These are phyloP conservation scores for Conringia planisiliqua DNA, from an alignment of 345 rosid genomes.

Conservation along the genomic window DNA sequence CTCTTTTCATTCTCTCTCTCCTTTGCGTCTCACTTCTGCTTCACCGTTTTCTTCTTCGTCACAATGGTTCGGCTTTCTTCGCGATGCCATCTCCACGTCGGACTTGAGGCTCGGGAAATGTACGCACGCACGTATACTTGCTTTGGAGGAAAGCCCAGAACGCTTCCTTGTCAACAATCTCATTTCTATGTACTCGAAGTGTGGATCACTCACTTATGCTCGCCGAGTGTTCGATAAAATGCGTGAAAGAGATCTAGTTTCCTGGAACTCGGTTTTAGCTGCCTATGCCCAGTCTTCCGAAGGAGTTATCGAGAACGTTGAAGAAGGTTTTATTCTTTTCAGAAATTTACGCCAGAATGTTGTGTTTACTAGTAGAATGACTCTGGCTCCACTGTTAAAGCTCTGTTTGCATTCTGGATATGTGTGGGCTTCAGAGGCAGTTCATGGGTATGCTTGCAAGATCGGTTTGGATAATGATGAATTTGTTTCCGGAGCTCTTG, in stretches of 20 bases:
- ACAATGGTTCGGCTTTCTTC: conserved; percentile 53
- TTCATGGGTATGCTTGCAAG: conserved; percentile 58
- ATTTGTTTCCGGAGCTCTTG: conserved; percentile 50
- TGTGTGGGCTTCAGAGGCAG: conserved; percentile 44
- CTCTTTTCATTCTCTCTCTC: background rate
- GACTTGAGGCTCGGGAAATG: conserved; percentile 46
- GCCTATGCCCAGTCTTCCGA: conserved; percentile 47
- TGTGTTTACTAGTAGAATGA: conserved; percentile 41
- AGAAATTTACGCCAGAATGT: conserved; percentile 32
- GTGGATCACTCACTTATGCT: conserved; percentile 49
- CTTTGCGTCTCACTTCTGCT: background rate
- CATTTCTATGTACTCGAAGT: conserved; percentile 43
- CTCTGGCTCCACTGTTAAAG: conserved; percentile 54
- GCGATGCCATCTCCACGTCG: conserved; percentile 48
- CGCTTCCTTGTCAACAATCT: conserved; percentile 55
- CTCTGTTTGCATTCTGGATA: conserved; percentile 48
- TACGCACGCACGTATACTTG: conserved; percentile 44
- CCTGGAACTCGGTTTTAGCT: conserved; percentile 58
- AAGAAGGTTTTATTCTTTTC: conserved; percentile 43
- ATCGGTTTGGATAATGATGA: conserved; percentile 47
- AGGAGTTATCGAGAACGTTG: conserved; percentile 17
- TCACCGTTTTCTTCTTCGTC: conserved; percentile 27
- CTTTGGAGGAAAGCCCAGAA: conserved; percentile 36
- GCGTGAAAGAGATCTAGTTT: conserved; percentile 47
- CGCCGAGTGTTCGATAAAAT: conserved; percentile 55